phyloP scores from a whole-genome alignment of 805 yeast genomes.

The Metschnikowia borealis region DNA sequence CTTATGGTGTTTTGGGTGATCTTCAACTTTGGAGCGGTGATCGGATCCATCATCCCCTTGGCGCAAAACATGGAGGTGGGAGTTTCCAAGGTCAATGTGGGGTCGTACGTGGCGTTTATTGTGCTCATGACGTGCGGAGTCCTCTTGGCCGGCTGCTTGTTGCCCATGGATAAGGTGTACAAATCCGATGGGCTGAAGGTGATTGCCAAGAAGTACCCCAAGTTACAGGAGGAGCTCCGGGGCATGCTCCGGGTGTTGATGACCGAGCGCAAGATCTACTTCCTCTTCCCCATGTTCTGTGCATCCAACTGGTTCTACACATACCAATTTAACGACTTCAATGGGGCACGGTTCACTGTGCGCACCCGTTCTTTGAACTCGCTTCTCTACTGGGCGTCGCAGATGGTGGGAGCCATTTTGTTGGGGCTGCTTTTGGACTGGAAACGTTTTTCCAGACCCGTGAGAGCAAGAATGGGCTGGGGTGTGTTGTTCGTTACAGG shows the following conservation, averaged over 20 bases:
- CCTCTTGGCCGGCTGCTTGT: conserved; percentile 40
- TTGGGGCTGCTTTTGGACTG: conserved; percentile 49
- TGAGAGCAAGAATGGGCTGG: conserved; percentile 46
- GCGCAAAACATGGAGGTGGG: conserved; percentile 45
- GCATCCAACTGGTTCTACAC: conserved; percentile 66
- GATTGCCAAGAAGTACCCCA: conserved; percentile 41
- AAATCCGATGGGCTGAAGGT: conserved; percentile 50
- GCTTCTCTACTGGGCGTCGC: conserved; percentile 56
- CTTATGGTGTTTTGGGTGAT: conserved; percentile 58
- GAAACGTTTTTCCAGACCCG: conserved; percentile 36
- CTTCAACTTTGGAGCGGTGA: conserved; percentile 59
- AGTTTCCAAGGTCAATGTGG: conserved; percentile 34
- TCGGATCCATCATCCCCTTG: conserved; percentile 57
- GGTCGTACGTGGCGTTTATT: conserved; percentile 53
- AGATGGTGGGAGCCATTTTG: conserved; percentile 53
- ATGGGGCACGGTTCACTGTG: conserved; percentile 51
- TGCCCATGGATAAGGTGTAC: conserved; percentile 48
- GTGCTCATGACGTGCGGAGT: conserved; percentile 48
- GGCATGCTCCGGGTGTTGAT: conserved; percentile 38
- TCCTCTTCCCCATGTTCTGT: conserved; percentile 58
- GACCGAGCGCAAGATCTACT: conserved; percentile 42
- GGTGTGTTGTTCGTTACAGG: conserved; percentile 35
- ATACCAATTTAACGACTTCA: conserved; percentile 57
- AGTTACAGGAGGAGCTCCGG: conserved; percentile 42
- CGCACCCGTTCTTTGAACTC: conserved; percentile 62